A percentile compares a stretch with the other conserved stretches of the same genome.
Evolutionary conservation across 176 grass and related monocot species (phyloP).

Genomic region (Cenchrus americanus): DNA sequence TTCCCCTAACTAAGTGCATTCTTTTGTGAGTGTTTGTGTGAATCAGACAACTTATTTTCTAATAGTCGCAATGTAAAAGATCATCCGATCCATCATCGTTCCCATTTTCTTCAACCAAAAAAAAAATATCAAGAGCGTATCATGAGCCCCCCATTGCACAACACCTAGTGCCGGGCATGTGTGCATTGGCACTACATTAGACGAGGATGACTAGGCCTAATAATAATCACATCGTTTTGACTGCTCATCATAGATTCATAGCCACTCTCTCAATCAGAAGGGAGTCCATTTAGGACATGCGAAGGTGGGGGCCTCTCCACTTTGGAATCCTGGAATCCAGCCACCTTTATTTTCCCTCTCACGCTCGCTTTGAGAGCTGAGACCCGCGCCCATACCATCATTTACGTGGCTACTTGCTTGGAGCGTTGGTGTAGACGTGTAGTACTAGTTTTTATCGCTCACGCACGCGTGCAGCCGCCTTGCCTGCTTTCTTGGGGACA

Average conservation of each 20-base stretch:
- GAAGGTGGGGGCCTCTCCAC: neutral
- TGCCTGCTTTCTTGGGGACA: conserved; percentile 20
- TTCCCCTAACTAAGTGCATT: too few relatives aligned
- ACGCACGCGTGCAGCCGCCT: conserved; percentile 24
- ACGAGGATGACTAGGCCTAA: neutral
- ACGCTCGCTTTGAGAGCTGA: neutral
- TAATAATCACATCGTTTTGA: conserved; percentile 17
- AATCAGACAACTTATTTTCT: too few relatives aligned
- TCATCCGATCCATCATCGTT: neutral
- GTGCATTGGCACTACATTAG: neutral
- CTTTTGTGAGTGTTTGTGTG: too few relatives aligned
- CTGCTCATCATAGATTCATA: neutral
- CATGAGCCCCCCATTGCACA: neutral
- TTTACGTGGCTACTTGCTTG: neutral
- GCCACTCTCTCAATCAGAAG: neutral
- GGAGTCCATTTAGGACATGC: neutral
- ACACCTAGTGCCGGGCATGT: neutral
- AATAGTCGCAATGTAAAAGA: too few relatives aligned
- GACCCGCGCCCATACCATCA: neutral
- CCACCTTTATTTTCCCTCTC: neutral
- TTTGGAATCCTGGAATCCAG: conserved; percentile 19
- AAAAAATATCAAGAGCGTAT: neutral
- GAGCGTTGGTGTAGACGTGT: neutral
- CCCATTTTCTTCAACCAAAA: neutral
- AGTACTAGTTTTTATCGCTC: neutral